Evolutionary conservation across 495 filamentous ascomycete species (phyloP).

Genomic region (Trypethelium eluteriae): DNA sequence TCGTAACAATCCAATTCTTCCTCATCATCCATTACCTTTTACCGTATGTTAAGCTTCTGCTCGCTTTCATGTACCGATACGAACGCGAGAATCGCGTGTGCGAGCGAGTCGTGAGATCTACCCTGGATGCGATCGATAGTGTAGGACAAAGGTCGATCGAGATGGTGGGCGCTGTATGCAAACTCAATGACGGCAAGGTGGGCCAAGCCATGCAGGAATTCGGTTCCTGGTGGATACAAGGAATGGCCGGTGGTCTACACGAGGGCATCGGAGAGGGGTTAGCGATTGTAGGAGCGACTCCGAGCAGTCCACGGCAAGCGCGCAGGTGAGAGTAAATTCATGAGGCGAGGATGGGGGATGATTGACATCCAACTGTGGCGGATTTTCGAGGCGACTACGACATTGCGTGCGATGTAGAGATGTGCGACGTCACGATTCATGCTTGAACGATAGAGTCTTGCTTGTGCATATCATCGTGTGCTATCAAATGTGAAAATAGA

Average conservation of each 20-base stretch:
- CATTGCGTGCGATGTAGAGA: no score
- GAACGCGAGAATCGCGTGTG: constrained; percentile 58
- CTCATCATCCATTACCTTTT: constrained; percentile 49
- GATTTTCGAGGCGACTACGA: no score
- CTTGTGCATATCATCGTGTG: no score
- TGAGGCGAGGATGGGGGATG: no score
- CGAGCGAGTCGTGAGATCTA: constrained; percentile 44
- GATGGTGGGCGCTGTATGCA: constrained; percentile 44
- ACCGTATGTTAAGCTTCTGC: constrained; percentile 50
- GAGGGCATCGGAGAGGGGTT: constrained; percentile 59
- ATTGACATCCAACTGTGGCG: no score
- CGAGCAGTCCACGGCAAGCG: neutral
- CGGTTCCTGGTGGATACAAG: constrained; percentile 51
- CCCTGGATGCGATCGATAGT: constrained; percentile 45
- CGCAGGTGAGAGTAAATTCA: neutral
- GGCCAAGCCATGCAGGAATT: constrained; percentile 45
- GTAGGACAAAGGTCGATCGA: constrained; percentile 46
- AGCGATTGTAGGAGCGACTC: constrained; percentile 21
- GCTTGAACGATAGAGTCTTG: no score
- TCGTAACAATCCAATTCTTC: constrained; percentile 49
- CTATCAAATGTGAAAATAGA: no score
- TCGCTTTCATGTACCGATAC: constrained; percentile 48
- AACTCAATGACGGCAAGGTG: constrained; percentile 50
- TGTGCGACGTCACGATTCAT: no score
- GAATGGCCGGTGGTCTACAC: constrained; percentile 54